Base-by-base conservation (phyloP, 176 grass and related monocot genomes). In the Leersia perrieri region DNA sequence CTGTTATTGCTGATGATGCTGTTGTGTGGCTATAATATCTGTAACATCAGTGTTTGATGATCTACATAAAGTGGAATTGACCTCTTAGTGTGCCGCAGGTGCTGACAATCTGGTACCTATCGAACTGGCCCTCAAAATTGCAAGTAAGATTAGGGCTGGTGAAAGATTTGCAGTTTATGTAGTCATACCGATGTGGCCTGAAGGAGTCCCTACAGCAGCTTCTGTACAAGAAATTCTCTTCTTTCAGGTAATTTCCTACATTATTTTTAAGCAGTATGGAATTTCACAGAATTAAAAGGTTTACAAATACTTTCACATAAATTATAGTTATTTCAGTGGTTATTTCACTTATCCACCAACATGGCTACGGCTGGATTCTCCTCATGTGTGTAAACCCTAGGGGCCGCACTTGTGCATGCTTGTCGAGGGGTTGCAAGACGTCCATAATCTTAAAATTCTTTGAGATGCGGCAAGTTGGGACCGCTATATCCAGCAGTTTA, bases 131-230 rank as follows among this genome's bases (percentile, higher is more conserved):
- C 84, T 98, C 42, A 98, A 98, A 89, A 83, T 98, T 68, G 95
- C 74, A 36, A 93, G 90, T 70, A 98, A 98, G 68, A 98, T 98
- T 81, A 94, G 86, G 89, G 90, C 84, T 0, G 72, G 81, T 2
- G 86, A 98, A 58, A 84, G 88, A 4, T 98, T 98, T 87, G 88
- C 95, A 35, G 95, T 98, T 62, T 98, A 98, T 85, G 78, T 98
- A 70, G 73, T 98, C 63, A 98, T 98, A 83, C 95, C 95, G 45
- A 92, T 98, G 95, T 98, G 95, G 95, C 95, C 95, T 44, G 95
- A 98, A 91, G 95, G 95, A 81, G 88, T 89, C 65, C 95, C 95
- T 84, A 93, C 86, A 29, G 3, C 88, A 51, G 12, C 70, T 40
- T 89, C 95, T 71, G 90, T 95, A 68, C 92, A 98, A 83, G 95